phyloP scores from a whole-genome alignment of 805 yeast genomes.

The Starmerella vitae region DNA sequence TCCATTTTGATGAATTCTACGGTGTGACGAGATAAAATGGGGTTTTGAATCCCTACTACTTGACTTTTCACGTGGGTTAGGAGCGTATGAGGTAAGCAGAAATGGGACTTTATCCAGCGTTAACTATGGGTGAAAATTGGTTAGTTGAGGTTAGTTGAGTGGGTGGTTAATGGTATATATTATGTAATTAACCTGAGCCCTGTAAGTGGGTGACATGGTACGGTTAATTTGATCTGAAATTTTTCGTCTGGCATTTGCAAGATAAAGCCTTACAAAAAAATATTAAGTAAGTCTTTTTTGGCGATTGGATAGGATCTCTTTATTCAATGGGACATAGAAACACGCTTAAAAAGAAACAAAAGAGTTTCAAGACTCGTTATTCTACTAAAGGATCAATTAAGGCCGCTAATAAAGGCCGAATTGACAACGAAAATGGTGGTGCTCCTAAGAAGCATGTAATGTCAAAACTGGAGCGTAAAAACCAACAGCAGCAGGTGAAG shows the following conservation, averaged over 20 bases:
- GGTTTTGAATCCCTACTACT: neutral
- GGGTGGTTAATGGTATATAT: too few relatives aligned
- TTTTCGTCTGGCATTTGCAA: too few relatives aligned
- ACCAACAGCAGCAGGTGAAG: conserved; percentile 63
- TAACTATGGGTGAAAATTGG: too few relatives aligned
- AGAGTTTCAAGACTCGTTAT: conserved; percentile 84
- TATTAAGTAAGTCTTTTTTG: too few relatives aligned
- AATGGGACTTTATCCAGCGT: too few relatives aligned
- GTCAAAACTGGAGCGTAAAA: conserved; percentile 57
- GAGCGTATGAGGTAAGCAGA: neutral
- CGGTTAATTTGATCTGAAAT: too few relatives aligned
- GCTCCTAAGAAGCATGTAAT: conserved; percentile 28
- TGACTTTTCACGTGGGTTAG: conserved; percentile 15
- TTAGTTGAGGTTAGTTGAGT: too few relatives aligned
- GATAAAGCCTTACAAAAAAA: too few relatives aligned
- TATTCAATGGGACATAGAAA: conserved; percentile 53
- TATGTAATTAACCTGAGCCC: neutral
- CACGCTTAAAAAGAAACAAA: conserved; percentile 70
- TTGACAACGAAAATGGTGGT: conserved; percentile 44
- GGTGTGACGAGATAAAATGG: neutral
- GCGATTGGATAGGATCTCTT: too few relatives aligned
- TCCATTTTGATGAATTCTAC: conserved; percentile 10
- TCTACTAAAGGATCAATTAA: conserved; percentile 79
- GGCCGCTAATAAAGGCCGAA: conserved; percentile 67
- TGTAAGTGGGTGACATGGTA: too few relatives aligned